phyloP scores from a whole-genome alignment of 2,329 filamentous ascomycete genomes.

The Cladophialophora exuberans region DNA sequence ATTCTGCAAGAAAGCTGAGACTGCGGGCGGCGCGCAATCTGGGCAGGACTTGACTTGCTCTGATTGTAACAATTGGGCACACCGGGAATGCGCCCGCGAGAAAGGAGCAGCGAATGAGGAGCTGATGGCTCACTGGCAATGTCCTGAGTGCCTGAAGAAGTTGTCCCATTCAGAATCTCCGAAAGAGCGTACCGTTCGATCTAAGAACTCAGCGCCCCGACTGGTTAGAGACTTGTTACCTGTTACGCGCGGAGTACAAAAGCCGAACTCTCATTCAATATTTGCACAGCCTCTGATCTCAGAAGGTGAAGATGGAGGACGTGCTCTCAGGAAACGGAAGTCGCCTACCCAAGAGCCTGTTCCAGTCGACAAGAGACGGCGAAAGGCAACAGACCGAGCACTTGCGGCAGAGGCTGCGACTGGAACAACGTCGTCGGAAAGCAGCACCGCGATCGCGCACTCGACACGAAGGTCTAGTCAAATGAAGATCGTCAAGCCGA shows the following conservation, averaged over 20 bases:
- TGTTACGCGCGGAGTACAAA: conserved; percentile 65
- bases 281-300: conserved; percentile 50
- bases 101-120: conserved; percentile 62
- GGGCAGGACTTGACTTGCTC: conserved; percentile 75
- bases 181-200: conserved; percentile 46
- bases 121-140: conserved; percentile 32
- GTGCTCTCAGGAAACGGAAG: conserved; percentile 81
- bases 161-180: conserved; percentile 49
- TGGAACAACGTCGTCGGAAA: conserved; percentile 18
- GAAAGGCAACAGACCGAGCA: conserved; percentile 28
- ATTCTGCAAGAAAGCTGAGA: conserved; percentile 82
- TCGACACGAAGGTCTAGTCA: conserved; percentile 47
- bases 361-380: conserved; percentile 29
- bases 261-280: conserved; percentile 73
- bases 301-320: conserved; percentile 64
- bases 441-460: conserved; percentile 25
- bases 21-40: conserved; percentile 68
- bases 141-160: conserved; percentile 47
- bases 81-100: conserved; percentile 84
- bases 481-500: conserved; percentile 32
- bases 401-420: conserved; percentile 28
- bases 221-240: conserved; percentile 73
- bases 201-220: conserved; percentile 65
- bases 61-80: conserved; percentile 81
- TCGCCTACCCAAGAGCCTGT: conserved; percentile 67